phyloP scores from a whole-genome alignment of 805 yeast species.

The Kodamaea nitidulidarum region DNA sequence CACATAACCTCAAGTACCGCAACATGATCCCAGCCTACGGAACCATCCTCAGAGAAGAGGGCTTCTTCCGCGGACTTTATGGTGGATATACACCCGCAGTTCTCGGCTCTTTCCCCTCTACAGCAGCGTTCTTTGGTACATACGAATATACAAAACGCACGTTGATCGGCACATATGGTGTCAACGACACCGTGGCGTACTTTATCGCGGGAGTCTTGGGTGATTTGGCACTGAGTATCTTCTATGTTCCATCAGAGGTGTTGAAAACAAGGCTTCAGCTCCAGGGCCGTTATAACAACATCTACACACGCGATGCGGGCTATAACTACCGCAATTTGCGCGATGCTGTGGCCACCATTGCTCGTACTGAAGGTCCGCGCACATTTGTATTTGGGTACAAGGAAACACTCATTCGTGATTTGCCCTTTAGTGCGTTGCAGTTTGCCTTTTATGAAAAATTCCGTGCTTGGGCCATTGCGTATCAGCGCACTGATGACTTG shows the following conservation, averaged over 20 bases:
- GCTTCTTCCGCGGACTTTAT: constrained; percentile 76
- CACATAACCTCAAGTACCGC: constrained; percentile 59
- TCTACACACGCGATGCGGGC: constrained; percentile 65
- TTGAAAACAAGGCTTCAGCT: constrained; percentile 88
- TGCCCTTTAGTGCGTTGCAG: constrained; percentile 94
- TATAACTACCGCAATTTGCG: constrained; percentile 77
- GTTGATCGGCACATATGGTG: constrained; percentile 55
- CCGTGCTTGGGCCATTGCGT: constrained; percentile 53
- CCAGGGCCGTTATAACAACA: constrained; percentile 84
- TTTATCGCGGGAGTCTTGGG: constrained; percentile 89
- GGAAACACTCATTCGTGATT: constrained; percentile 87
- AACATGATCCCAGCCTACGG: constrained; percentile 72
- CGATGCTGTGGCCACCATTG: constrained; percentile 66
- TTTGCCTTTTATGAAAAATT: constrained; percentile 91
- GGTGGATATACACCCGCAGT: constrained; percentile 92
- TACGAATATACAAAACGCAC: constrained; percentile 78
- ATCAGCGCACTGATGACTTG: constrained; percentile 38
- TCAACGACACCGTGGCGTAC: constrained; percentile 78
- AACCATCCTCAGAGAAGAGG: constrained; percentile 81
- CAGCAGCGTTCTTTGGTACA: constrained; percentile 89
- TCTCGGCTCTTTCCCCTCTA: constrained; percentile 89
- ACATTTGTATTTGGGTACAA: constrained; percentile 88
- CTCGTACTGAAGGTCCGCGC: constrained; percentile 63
- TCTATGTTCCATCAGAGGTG: constrained; percentile 95
- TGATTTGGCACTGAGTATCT: constrained; percentile 80